phyloP scores from a whole-genome alignment of 1,284 basidiomycete species.

The Moesziomyces antarcticus region DNA sequence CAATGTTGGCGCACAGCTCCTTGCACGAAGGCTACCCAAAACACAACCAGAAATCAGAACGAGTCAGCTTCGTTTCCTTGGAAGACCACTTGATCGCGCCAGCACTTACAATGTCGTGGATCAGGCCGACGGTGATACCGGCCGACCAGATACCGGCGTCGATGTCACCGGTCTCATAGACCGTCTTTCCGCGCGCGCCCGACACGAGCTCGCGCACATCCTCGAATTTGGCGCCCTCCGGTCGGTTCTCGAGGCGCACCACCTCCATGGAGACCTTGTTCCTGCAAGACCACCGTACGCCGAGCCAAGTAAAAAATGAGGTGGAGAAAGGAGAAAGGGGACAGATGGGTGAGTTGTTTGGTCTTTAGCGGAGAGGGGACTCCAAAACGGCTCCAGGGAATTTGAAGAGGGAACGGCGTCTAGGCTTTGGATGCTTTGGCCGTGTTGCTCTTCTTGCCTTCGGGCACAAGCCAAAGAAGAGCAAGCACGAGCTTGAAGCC shows the following conservation, averaged over 20 bases:
- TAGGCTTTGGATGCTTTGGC: constrained; percentile 19
- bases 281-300: constrained; percentile 4
- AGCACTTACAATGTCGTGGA: constrained; percentile 77
- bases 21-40: constrained; percentile 77
- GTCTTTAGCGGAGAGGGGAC: background rate
- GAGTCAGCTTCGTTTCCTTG: no score
- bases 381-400: background rate
- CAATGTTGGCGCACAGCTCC: constrained; percentile 78
- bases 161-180: constrained; percentile 85
- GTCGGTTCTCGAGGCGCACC: constrained; percentile 80
- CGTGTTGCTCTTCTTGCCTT: constrained; percentile 27
- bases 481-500: constrained; percentile 53
- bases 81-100: background rate
- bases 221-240: constrained; percentile 87
- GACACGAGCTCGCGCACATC: constrained; percentile 82
- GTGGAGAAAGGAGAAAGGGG: background rate
- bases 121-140: constrained; percentile 82
- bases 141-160: constrained; percentile 90
- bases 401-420: no score
- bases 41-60: background rate
- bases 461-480: constrained; percentile 44
- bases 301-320: background rate
- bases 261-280: constrained; percentile 84
- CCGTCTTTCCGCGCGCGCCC: constrained; percentile 79
- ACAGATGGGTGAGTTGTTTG: background rate